Percentiles rank a stretch among this genome's conserved stretches.
phyloP scores from a whole-genome alignment of 2,329 filamentous ascomycete genomes.

The Helicocarpus griseus region DNA sequence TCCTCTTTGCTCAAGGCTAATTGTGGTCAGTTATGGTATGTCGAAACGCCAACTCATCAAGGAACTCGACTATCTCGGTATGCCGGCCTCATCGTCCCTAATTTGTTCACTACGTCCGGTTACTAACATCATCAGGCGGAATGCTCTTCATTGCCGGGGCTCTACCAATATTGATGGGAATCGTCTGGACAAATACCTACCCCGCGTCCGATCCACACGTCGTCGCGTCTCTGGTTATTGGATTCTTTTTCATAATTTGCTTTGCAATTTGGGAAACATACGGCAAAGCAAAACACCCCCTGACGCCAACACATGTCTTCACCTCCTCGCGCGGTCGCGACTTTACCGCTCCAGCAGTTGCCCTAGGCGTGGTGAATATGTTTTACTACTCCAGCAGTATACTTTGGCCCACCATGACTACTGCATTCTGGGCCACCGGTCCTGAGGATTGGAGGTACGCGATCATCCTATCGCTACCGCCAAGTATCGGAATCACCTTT shows the following conservation, averaged over 20 bases:
- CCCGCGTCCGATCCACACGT: slow-evolving; percentile 29
- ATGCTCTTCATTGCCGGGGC: slow-evolving; percentile 29
- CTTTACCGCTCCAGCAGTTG: slow-evolving; percentile 38
- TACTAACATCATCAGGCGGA: too few species aligned
- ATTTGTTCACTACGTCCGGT: too few species aligned
- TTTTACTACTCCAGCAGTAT: slow-evolving; percentile 43
- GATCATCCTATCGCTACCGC: slow-evolving; percentile 33
- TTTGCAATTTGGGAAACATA: slow-evolving; percentile 35
- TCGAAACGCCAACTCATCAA: slow-evolving; percentile 25
- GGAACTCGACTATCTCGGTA: slow-evolving; percentile 32
- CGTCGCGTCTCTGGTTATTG: slow-evolving; percentile 28
- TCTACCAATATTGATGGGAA: slow-evolving; percentile 30
- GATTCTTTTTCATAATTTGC: slow-evolving; percentile 24
- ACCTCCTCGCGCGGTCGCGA: slow-evolving; percentile 37
- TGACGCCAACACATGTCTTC: slow-evolving; percentile 40
- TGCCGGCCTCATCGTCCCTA: too few species aligned
- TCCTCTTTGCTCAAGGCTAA: slow-evolving; percentile 9
- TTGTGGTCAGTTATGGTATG: slow-evolving; percentile 29
- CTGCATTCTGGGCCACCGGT: slow-evolving; percentile 33
- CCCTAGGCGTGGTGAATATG: slow-evolving; percentile 41
- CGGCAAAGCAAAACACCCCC: slow-evolving; percentile 27
- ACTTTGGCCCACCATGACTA: slow-evolving; percentile 40
- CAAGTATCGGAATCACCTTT: slow-evolving; percentile 37
- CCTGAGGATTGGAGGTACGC: slow-evolving; percentile 26
- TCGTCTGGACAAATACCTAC: slow-evolving; percentile 31